Percentiles rank a stretch among this genome's conserved stretches.
Evolutionary conservation across 2,329 filamentous ascomycete species (phyloP).

Genomic region (Calonectria leucothoes): DNA sequence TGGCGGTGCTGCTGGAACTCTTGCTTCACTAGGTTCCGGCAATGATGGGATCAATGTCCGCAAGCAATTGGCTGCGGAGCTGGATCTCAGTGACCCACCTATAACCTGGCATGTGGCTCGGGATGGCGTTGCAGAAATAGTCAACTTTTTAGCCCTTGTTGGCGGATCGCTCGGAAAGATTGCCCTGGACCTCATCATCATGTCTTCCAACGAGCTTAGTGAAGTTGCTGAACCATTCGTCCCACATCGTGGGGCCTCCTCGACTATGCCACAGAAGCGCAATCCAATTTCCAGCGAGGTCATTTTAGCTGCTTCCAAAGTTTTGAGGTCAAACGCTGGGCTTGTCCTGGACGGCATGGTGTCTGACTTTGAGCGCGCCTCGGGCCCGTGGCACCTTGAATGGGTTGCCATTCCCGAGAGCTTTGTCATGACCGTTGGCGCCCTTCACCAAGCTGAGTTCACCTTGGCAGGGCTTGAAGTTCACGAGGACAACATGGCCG

Average conservation of each 20-base stretch:
- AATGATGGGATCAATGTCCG: not conserved
- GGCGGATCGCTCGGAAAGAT: conserved; percentile 67
- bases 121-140: not conserved
- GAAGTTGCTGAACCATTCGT: conserved; percentile 57
- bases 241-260: conserved; percentile 64
- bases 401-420: not conserved
- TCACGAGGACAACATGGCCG: not conserved
- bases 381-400: not conserved
- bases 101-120: not conserved
- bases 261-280: conserved; percentile 69
- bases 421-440: not conserved
- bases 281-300: conserved; percentile 70
- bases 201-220: conserved; percentile 66
- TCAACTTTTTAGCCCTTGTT: conserved; percentile 56
- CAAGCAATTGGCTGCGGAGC: not conserved
- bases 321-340: not conserved
- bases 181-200: conserved; percentile 66
- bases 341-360: not conserved
- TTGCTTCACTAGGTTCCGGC: not conserved
- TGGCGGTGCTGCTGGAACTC: not conserved
- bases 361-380: not conserved
- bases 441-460: not conserved
- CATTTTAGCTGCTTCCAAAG: conserved; percentile 54
- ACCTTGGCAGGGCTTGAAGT: not conserved
- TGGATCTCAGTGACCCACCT: not conserved